Conservation (phyloP, 148 eudicot genomes). For the Diospyros kaki region DNA sequence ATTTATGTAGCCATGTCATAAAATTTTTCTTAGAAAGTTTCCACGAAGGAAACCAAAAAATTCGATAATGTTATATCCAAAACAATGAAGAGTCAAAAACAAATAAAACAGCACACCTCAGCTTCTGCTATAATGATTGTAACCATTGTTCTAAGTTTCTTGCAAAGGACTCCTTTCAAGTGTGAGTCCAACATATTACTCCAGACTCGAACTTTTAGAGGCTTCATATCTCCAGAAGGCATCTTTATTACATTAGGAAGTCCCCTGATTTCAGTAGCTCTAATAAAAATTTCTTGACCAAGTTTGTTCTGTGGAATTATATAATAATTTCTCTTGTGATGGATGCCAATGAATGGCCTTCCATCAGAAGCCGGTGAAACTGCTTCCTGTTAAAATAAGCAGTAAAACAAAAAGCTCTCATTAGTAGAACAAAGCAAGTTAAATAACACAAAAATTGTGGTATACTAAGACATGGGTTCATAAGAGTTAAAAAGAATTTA, state of each 20-base stretch:
- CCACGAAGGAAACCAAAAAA: neutral
- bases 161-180: conserved; percentile 50
- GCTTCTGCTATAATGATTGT: conserved; percentile 78
- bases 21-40: neutral
- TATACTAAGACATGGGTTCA: neutral
- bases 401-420: neutral
- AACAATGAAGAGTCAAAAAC: neutral
- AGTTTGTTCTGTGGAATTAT: conserved; percentile 86
- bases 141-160: conserved; percentile 59
- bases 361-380: conserved; percentile 42
- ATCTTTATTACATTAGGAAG: conserved; percentile 64
- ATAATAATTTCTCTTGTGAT: conserved; percentile 63
- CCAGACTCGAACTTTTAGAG: conserved; percentile 74
- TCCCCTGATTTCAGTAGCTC: conserved; percentile 65
- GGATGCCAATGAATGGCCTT: conserved; percentile 52
- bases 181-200: conserved; percentile 89
- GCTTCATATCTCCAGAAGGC: conserved; percentile 85
- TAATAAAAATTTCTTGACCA: conserved; percentile 83
- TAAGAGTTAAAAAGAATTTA: conserved; percentile 19
- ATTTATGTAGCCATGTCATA: neutral
- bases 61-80: neutral
- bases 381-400: conserved; percentile 48
- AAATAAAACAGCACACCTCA: conserved; percentile 47
- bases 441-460: conserved; percentile 1
- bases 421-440: neutral